Evolutionary conservation across 1,139 yeast genomes (phyloP).

Genomic region (Zygoascus meyerae): DNA sequence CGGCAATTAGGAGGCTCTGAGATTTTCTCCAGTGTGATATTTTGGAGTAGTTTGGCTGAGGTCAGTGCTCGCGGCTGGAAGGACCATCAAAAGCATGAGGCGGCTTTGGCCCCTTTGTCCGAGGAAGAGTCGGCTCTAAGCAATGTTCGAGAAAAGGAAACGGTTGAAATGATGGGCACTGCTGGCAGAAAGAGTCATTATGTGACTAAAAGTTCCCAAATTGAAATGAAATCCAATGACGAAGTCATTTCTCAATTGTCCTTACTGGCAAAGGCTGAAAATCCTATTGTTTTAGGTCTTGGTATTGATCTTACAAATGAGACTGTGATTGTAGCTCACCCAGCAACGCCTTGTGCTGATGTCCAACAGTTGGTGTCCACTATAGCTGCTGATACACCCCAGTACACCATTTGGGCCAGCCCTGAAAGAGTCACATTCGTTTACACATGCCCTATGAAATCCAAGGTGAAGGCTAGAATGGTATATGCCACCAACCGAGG

Average conservation of each 20-base stretch:
- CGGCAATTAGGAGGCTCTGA: conserved; percentile 66
- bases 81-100: conserved; percentile 35
- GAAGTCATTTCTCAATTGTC: conserved; percentile 21
- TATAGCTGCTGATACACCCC: conserved; percentile 43
- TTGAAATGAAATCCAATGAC: conserved; percentile 22
- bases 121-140: conserved; percentile 53
- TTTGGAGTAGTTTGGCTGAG: conserved; percentile 59
- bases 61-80: conserved; percentile 48
- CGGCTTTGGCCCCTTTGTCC: conserved; percentile 46
- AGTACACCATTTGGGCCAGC: conserved; percentile 53
- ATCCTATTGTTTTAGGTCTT: conserved; percentile 18
- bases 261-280: conserved; percentile 10
- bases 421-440: conserved; percentile 45
- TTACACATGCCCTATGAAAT: conserved; percentile 85
- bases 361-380: conserved; percentile 28
- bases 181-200: conserved; percentile 27
- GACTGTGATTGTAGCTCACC: conserved; percentile 28
- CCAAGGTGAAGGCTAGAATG: conserved; percentile 89
- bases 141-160: conserved; percentile 33
- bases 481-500: conserved; percentile 79
- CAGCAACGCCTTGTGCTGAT: conserved; percentile 11
- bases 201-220: conserved; percentile 17
- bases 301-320: conserved; percentile 36
- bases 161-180: conserved; percentile 30
- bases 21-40: conserved; percentile 49